These are phyloP conservation scores for Lodderomyces orthopsilosis DNA, from an alignment of 1,139 yeast species.

Conservation along the genomic window DNA sequence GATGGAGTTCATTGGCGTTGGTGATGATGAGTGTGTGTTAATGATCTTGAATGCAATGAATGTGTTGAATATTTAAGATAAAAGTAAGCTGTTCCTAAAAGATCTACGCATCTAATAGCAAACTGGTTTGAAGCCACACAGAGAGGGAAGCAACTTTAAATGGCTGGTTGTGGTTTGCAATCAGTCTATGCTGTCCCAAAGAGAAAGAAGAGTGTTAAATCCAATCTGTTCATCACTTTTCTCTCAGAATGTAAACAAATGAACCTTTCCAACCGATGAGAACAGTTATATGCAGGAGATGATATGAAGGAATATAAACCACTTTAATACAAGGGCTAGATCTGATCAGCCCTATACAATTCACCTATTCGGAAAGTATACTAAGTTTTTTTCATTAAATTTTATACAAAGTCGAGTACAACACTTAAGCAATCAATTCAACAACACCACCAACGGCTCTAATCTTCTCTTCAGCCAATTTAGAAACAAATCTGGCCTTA, in stretches of 20 bases:
- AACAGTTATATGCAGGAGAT: background rate
- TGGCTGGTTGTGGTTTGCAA: background rate
- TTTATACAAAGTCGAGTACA: background rate
- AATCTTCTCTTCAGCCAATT: slow-evolving; percentile 99
- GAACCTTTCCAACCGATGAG: background rate
- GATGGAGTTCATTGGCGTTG: slow-evolving; percentile 14
- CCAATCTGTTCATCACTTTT: too few species aligned
- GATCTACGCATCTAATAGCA: background rate
- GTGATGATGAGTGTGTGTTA: background rate
- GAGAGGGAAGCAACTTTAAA: background rate
- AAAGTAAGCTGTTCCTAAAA: background rate
- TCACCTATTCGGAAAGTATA: slow-evolving; percentile 2
- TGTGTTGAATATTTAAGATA: background rate
- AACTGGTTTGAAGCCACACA: background rate
- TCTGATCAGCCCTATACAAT: too few species aligned
- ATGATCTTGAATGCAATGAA: background rate
- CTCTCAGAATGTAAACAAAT: background rate
- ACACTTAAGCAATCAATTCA: slow-evolving; percentile 90
- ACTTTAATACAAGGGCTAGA: too few species aligned
- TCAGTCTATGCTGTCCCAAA: too few species aligned
- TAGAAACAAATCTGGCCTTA: slow-evolving; percentile 98
- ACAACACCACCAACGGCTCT: slow-evolving; percentile 99
- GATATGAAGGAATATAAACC: too few species aligned
- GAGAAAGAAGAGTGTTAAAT: too few species aligned
- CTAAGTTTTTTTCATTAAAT: slow-evolving; percentile 1